A percentile compares a stretch with the other conserved stretches of the same genome.
phyloP scores from a whole-genome alignment of 768 basidiomycete species.

The Boletellus sp. region DNA sequence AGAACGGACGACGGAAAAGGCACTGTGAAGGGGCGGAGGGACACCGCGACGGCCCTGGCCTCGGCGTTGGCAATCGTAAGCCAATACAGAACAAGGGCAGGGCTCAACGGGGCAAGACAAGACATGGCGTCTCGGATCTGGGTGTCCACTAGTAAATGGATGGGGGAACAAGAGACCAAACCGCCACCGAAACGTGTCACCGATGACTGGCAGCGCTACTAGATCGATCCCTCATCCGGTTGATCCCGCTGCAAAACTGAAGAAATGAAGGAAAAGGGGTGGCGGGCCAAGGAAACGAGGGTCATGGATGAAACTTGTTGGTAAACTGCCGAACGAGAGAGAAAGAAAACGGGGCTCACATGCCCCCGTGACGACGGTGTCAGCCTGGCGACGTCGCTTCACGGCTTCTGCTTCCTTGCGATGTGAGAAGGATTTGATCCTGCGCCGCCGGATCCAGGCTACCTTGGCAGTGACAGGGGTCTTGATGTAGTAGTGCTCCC shows the following conservation, averaged over 20 bases:
- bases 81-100: too few species aligned
- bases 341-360: slow-evolving; percentile 41
- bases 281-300: too few species aligned
- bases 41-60: slow-evolving; percentile 95
- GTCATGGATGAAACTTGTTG: too few species aligned
- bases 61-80: slow-evolving; percentile 85
- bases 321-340: neutral
- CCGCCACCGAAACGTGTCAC: slow-evolving; percentile 78
- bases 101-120: too few species aligned
- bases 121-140: too few species aligned
- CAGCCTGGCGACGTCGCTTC: slow-evolving; percentile 89
- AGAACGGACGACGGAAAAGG: too few species aligned
- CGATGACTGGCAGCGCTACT: slow-evolving; percentile 77
- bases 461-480: too few species aligned
- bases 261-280: neutral
- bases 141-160: too few species aligned
- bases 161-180: too few species aligned
- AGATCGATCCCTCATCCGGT: slow-evolving; percentile 85
- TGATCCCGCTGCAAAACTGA: slow-evolving; percentile 67
- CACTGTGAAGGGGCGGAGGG: slow-evolving; percentile 66
- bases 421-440: too few species aligned
- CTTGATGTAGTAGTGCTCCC: too few species aligned
- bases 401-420: slow-evolving; percentile 93
- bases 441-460: too few species aligned
- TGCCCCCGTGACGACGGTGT: slow-evolving; percentile 96